These are phyloP conservation scores for Pyrenophora graminea DNA, from an alignment of 2,329 filamentous ascomycete species.

Conservation along the genomic window DNA sequence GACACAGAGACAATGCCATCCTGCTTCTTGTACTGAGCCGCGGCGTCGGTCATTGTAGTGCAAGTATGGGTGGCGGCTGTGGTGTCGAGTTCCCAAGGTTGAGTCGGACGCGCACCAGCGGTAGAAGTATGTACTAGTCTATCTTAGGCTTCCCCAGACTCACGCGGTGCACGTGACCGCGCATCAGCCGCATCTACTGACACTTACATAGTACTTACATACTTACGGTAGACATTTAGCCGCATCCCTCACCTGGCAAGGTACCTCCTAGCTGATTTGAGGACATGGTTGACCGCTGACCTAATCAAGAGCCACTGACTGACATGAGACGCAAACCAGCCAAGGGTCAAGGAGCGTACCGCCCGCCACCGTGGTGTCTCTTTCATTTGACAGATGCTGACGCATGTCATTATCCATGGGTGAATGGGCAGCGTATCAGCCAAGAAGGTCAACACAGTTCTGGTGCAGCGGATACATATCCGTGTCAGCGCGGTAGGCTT, in stretches of 20 bases:
- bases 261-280: too few species aligned
- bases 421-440: slow-evolving; percentile 2
- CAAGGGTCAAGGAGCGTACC: too few species aligned
- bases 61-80: background rate
- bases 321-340: too few species aligned
- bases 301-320: background rate
- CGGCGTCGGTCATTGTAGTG: slow-evolving; percentile 44
- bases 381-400: background rate
- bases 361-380: too few species aligned
- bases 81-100: background rate
- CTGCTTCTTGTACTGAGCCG: slow-evolving; percentile 84
- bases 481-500: background rate
- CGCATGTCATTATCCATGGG: background rate
- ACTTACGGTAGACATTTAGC: too few species aligned
- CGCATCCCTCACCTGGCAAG: too few species aligned
- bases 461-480: slow-evolving; percentile 22
- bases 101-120: slow-evolving; percentile 5
- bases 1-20: slow-evolving; percentile 82
- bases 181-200: slow-evolving; percentile 1
- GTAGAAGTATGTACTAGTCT: slow-evolving; percentile 11
- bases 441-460: slow-evolving; percentile 7
- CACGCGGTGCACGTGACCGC: slow-evolving; percentile 17
- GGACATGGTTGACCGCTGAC: too few species aligned
- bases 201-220: too few species aligned
- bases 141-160: slow-evolving; percentile 20